Percentiles rank a stretch among this genome's conserved stretches.
phyloP scores from a whole-genome alignment of 129 eudicot genomes.

The Lactuca sativa region DNA sequence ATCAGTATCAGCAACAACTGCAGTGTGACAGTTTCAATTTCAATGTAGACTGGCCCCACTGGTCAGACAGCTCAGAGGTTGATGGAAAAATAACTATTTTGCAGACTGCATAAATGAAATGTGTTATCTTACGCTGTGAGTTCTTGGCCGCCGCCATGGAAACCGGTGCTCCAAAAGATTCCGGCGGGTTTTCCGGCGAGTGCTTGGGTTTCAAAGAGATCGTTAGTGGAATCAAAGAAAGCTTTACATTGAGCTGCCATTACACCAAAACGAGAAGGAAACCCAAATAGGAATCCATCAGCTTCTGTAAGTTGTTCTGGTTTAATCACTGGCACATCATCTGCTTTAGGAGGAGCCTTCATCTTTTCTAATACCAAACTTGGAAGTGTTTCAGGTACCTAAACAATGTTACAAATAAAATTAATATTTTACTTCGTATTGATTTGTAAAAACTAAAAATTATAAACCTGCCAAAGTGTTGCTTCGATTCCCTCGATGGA shows the following conservation, averaged over 20 bases:
- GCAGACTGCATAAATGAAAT: neutral
- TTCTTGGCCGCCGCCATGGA: constrained; percentile 91
- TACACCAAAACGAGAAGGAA: constrained; percentile 89
- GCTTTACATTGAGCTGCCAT: constrained; percentile 92
- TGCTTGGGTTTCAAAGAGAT: constrained; percentile 63
- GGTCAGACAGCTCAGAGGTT: too few relatives aligned
- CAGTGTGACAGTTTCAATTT: neutral
- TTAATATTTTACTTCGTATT: neutral
- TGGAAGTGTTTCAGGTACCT: constrained; percentile 86
- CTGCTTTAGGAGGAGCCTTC: constrained; percentile 78
- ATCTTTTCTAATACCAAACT: constrained; percentile 54
- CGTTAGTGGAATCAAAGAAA: constrained; percentile 70
- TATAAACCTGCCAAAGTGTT: constrained; percentile 75
- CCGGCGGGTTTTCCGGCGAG: constrained; percentile 99
- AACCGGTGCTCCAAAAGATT: constrained; percentile 95
- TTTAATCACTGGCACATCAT: constrained; percentile 65
- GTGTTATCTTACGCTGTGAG: constrained; percentile 66
- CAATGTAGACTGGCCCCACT: neutral
- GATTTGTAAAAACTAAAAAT: neutral
- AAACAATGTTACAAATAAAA: neutral
- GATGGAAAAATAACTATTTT: neutral
- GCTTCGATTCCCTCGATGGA: constrained; percentile 81
- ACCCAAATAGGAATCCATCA: constrained; percentile 85
- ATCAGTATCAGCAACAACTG: neutral
- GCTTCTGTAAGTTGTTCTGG: constrained; percentile 81